Conservation (phyloP, 1,284 basidiomycete genomes). For the Pseudozyma hubeiensis region DNA sequence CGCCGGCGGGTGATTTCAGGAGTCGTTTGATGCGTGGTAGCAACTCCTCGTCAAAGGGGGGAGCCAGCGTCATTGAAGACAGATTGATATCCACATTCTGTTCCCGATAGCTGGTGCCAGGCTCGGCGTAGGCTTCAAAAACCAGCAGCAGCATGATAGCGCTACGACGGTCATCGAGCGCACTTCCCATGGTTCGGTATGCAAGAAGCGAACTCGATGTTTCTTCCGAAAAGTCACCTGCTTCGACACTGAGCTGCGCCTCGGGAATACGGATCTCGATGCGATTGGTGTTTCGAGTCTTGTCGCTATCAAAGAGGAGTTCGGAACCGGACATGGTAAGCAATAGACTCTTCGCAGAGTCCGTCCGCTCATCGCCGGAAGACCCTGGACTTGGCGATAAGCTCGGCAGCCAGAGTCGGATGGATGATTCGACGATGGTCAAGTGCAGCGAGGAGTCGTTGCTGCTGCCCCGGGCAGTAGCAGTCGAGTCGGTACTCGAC, state of each 20-base stretch:
- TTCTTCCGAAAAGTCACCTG: conserved; percentile 6
- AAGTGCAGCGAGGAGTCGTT: conserved; percentile 29
- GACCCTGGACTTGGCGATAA: background rate
- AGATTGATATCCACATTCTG: conserved; percentile 77
- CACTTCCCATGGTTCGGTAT: conserved; percentile 30
- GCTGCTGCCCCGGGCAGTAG: conserved; percentile 23
- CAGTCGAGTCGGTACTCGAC: conserved; percentile 46
- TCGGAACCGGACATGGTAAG: conserved; percentile 30
- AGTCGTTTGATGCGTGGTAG: conserved; percentile 77
- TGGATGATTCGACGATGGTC: conserved; percentile 31
- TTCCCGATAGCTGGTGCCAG: conserved; percentile 81
- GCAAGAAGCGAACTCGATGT: conserved; percentile 24
- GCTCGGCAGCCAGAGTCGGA: conserved; percentile 32
- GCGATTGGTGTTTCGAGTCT: conserved; percentile 30
- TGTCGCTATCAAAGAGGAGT: conserved; percentile 38
- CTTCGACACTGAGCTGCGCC: conserved; percentile 29
- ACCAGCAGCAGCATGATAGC: conserved; percentile 74
- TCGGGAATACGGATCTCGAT: conserved; percentile 34
- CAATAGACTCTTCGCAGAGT: conserved; percentile 27
- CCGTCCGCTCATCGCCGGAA: background rate
- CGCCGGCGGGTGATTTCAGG: conserved; percentile 86
- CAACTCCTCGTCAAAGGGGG: conserved; percentile 78
- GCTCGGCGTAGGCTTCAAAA: conserved; percentile 77
- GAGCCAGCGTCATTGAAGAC: conserved; percentile 76
- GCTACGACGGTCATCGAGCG: conserved; percentile 34